Base-by-base conservation (phyloP, 768 basidiomycete genomes). In the Boletus huronensis region DNA sequence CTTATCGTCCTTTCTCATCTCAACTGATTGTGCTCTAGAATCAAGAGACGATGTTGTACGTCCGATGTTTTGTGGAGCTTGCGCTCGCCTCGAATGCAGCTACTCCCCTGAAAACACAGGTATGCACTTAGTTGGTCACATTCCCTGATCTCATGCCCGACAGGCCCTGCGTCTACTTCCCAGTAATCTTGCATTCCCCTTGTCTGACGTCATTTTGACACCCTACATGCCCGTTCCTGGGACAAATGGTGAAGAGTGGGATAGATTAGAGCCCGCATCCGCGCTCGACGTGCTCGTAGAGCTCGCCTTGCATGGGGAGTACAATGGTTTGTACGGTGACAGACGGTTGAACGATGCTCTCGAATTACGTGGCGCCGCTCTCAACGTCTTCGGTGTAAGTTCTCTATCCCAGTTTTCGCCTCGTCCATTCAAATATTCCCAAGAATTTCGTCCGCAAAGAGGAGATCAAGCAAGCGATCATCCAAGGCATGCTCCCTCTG, bases 21-120 rank as follows among this genome's bases (percentile, higher is more conserved):
- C 34, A 45, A 6, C 14, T 61, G 42, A 53, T 43, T n/a, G 19
- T 50, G 26, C 26, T 16, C 11, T 62, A 87, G 87, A 76, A 74
- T 48, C 79, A 80, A 66, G 86, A 88, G 64, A 74, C 74, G 7
- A 71, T 76, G 32, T 68, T 81, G 3, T 87, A 80, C 62, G 80
- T 87, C 0, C 82, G 94, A 49, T 90, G 89, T 69, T 80, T 98
- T 26, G 69, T 93, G 16, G 96, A 99, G 69, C 75, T 95, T 5
- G 90, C 88, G 1, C 78, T 98, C 29, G 87, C 95, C 9, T 95
- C 93, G n/a, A 98, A 98, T 70, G 89, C 91, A 3, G 96, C 97
- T 0, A 87, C 90, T 3, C 60, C 78, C 6, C 73, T 98, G 44
- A 98, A 99, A 74, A 87, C 88, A 5, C 91, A 93, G 79, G 91